Base-by-base conservation (phyloP, 208 protist species). In the Leishmania tropica region DNA sequence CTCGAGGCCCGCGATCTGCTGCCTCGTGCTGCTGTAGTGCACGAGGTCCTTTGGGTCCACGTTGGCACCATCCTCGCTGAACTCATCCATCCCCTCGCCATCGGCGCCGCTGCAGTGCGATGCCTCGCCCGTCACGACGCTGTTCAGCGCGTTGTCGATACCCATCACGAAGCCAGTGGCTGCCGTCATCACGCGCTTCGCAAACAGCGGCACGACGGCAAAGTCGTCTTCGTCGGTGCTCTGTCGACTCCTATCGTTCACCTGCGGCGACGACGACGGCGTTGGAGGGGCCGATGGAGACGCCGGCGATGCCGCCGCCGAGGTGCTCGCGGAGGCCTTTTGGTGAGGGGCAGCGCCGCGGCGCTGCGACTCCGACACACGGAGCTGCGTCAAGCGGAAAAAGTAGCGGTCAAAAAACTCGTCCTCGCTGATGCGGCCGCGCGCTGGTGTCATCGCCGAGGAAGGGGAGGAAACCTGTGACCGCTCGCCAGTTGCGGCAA, bases 371-470 rank as follows among this genome's bases (percentile, higher is more conserved):
- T 87, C 81, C 53, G 81, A 85, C 35, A 83, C 65, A 40, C 93
- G 93, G 75, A 95, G 85, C 88, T 95, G 90, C 35, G 86, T 81
- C n/a, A 96, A 91, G 40, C 92, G 92, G 78, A 96, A 95, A 80
- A 95, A 95, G 85, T 96, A 96, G 35, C 92, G 93, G 56, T 95
- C 90, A 81, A 96, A 95, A 71, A 96, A 96, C n/a, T 83, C 86
- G 79, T 95, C 89, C 74, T 93, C 89, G 10, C 68, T 88, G 2
- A 96, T 75, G 48, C 45, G 6, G 58, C 53, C 73, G 10, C 15
- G 48, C 24, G 37, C 76, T 19, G 75, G 51, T 2, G 45, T 67
- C 53, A 42, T 35, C 10, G 45, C 21, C 40, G 51, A 17, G 6
- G 76, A 68, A 17, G 56, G 28, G 47, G 19, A 28, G 21, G 70